Evolutionary conservation across 192 early-diverging fungal genomes (phyloP).

Genomic region (Dissophora globulifera): DNA sequence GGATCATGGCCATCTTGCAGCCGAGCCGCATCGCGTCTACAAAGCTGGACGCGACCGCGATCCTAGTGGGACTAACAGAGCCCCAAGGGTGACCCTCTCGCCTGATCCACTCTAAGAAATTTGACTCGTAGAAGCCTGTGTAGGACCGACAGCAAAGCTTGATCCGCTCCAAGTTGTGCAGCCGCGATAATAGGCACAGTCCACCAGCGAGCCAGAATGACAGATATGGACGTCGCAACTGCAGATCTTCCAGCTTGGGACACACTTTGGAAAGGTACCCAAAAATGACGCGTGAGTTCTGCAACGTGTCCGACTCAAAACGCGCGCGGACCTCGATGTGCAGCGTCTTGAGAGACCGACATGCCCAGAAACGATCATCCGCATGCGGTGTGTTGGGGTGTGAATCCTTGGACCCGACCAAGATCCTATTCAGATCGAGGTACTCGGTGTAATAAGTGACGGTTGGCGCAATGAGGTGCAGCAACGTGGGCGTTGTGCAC

Average conservation of each 20-base stretch:
- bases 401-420: constrained; percentile 20
- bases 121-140: constrained; percentile 10
- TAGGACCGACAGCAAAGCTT: constrained; percentile 18
- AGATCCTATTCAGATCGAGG: constrained; percentile 8
- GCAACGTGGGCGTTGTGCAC: constrained; percentile 16
- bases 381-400: constrained; percentile 16
- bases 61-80: not conserved
- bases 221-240: constrained; percentile 12
- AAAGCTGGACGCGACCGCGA: not conserved
- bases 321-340: constrained; percentile 16
- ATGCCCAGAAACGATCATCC: constrained; percentile 22
- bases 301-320: constrained; percentile 14
- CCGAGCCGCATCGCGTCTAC: not conserved
- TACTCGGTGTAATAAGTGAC: constrained; percentile 25
- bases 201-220: constrained; percentile 12
- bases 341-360: constrained; percentile 6
- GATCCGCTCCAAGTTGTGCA: constrained; percentile 7
- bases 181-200: constrained; percentile 11
- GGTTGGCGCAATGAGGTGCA: constrained; percentile 16
- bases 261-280: constrained; percentile 14
- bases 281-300: constrained; percentile 21
- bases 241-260: constrained; percentile 7
- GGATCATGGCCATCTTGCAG: constrained; percentile 17
- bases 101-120: constrained; percentile 18
- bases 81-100: constrained; percentile 23